These are phyloP conservation scores for Globisporangium rhizosaccharum DNA, from an alignment of 352 stramenopile species.

Conservation along the genomic window DNA sequence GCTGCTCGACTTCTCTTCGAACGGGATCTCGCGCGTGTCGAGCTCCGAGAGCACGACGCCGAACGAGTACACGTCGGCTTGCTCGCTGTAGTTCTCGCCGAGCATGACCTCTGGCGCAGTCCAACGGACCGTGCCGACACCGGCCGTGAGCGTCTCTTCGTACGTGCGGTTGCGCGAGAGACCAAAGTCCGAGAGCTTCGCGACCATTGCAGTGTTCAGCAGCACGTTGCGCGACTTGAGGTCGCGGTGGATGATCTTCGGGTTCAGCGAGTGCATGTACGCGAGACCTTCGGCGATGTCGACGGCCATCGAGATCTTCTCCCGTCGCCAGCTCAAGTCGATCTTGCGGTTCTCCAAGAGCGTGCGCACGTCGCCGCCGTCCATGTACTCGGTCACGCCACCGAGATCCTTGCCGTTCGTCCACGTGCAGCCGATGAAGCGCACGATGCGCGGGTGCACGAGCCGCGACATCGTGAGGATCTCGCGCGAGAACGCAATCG, in stretches of 20 bases:
- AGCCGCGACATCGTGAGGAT: slow-evolving; percentile 83
- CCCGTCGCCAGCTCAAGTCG: slow-evolving; percentile 70
- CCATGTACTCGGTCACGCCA: slow-evolving; percentile 84
- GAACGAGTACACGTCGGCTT: slow-evolving; percentile 87
- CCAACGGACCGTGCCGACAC: slow-evolving; percentile 82
- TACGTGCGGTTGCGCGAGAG: slow-evolving; percentile 80
- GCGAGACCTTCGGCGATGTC: slow-evolving; percentile 73
- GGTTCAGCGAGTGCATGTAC: slow-evolving; percentile 81
- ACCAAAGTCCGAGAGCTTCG: slow-evolving; percentile 84
- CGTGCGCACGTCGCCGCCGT: slow-evolving; percentile 77
- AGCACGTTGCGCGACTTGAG: slow-evolving; percentile 83
- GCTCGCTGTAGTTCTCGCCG: slow-evolving; percentile 82
- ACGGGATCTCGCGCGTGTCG: slow-evolving; percentile 84
- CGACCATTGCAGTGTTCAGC: slow-evolving; percentile 69
- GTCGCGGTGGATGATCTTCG: slow-evolving; percentile 82
- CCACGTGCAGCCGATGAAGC: slow-evolving; percentile 85
- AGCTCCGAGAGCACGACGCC: slow-evolving; percentile 83
- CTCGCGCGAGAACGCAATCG: slow-evolving; percentile 69
- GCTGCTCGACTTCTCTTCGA: slow-evolving; percentile 79
- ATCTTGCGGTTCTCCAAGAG: slow-evolving; percentile 80
- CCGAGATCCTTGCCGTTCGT: slow-evolving; percentile 70
- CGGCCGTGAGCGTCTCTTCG: slow-evolving; percentile 78
- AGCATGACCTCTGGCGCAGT: slow-evolving; percentile 86
- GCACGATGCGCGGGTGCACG: slow-evolving; percentile 77
- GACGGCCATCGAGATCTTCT: slow-evolving; percentile 84